Percentiles rank a stretch among this genome's conserved stretches.
Evolutionary conservation across 2,329 filamentous ascomycete genomes (phyloP).

Genomic region (Ramularia endophylla): DNA sequence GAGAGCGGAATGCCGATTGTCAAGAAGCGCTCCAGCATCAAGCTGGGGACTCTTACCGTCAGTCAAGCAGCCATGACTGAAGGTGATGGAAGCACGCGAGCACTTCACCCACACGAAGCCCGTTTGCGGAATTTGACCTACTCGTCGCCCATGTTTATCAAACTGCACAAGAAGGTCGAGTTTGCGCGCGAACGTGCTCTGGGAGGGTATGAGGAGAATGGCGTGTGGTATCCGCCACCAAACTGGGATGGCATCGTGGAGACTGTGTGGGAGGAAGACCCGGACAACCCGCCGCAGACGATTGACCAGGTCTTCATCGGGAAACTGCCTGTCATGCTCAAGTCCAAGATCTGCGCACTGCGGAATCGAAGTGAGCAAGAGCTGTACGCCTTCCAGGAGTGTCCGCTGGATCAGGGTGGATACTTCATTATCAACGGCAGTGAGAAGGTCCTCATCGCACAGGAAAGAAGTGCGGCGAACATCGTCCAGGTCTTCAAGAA

Average conservation of each 20-base stretch:
- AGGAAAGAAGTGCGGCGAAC: slow-evolving; percentile 95
- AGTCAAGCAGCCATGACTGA: slow-evolving; percentile 88
- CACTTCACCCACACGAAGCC: slow-evolving; percentile 88
- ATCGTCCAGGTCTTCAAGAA: slow-evolving; percentile 99
- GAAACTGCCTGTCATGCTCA: slow-evolving; percentile 96
- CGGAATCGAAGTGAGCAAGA: slow-evolving; percentile 77
- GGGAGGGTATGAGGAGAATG: slow-evolving; percentile 59
- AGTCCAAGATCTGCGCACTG: slow-evolving; percentile 90
- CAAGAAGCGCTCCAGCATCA: slow-evolving; percentile 88
- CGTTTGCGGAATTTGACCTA: slow-evolving; percentile 95
- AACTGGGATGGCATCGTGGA: slow-evolving; percentile 38
- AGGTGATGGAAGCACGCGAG: slow-evolving; percentile 79
- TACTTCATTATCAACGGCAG: slow-evolving; percentile 99
- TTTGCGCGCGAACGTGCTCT: slow-evolving; percentile 72
- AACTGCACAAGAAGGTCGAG: slow-evolving; percentile 78
- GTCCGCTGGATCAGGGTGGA: slow-evolving; percentile 94
- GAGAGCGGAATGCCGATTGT: slow-evolving; percentile 66
- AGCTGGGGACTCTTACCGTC: slow-evolving; percentile 84
- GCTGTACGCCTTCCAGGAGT: slow-evolving; percentile 89
- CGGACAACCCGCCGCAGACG: slow-evolving; percentile 29
- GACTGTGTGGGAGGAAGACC: slow-evolving; percentile 40
- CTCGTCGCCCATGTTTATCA: slow-evolving; percentile 81
- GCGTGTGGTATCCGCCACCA: slow-evolving; percentile 20
- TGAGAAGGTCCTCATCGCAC: slow-evolving; percentile 96
- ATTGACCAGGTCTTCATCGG: slow-evolving; percentile 71